These are phyloP conservation scores for Boletus calvinii DNA, from an alignment of 1,284 basidiomycete genomes.

Conservation along the genomic window DNA sequence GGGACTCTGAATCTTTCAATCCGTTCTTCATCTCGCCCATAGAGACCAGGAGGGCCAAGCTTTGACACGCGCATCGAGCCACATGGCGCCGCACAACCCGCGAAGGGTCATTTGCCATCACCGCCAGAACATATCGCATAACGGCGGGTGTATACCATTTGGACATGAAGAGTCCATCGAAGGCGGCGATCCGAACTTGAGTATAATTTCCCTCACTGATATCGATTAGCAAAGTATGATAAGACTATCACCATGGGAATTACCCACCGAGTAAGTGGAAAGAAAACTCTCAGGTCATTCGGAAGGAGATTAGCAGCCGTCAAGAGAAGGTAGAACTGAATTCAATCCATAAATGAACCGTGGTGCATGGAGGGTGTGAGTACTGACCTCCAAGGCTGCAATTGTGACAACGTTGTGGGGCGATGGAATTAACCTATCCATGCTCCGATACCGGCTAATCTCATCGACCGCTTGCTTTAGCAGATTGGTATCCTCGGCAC, in stretches of 20 bases:
- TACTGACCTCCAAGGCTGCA: slow-evolving; percentile 80
- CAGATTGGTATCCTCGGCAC: slow-evolving; percentile 62
- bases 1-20: slow-evolving; percentile 69
- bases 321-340: slow-evolving; percentile 79
- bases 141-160: slow-evolving; percentile 85
- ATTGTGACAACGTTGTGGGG: slow-evolving; percentile 93
- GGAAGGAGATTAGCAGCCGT: slow-evolving; percentile 80
- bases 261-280: slow-evolving; percentile 83
- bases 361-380: neutral
- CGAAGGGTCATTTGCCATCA: slow-evolving; percentile 86
- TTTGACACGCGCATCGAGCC: slow-evolving; percentile 82
- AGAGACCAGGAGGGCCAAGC: slow-evolving; percentile 82
- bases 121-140: slow-evolving; percentile 87
- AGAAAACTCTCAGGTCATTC: slow-evolving; percentile 79
- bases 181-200: slow-evolving; percentile 88
- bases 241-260: neutral
- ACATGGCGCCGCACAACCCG: slow-evolving; percentile 83
- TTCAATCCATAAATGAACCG: slow-evolving; percentile 11
- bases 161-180: slow-evolving; percentile 90
- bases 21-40: slow-evolving; percentile 86
- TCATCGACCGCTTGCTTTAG: slow-evolving; percentile 74
- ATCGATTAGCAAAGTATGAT: slow-evolving; percentile 15
- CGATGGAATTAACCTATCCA: slow-evolving; percentile 95
- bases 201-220: slow-evolving; percentile 89
- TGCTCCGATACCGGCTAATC: slow-evolving; percentile 88